A percentile compares a stretch with the other conserved stretches of the same genome.
Evolutionary conservation across 306 rosid genomes (phyloP).

Genomic region (Fagus crenata): DNA sequence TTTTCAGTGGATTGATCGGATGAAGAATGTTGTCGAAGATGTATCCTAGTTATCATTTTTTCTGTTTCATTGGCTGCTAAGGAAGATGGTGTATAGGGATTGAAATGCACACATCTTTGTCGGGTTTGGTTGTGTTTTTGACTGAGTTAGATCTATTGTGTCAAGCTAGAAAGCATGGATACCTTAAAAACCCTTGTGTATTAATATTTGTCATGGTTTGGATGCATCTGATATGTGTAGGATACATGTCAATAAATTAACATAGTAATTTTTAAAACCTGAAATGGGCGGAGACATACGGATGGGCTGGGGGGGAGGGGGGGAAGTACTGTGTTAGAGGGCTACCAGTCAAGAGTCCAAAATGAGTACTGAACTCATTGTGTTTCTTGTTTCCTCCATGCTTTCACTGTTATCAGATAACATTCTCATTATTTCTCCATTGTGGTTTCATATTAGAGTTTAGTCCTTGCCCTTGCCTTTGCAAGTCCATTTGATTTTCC

Average conservation of each 20-base stretch:
- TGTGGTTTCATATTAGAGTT: not conserved
- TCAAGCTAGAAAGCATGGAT: not conserved
- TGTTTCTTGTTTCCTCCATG: not conserved
- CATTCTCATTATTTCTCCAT: not conserved
- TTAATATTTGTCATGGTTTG: not conserved
- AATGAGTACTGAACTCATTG: not conserved
- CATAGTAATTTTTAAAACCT: not conserved
- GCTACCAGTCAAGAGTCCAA: not conserved
- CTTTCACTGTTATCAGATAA: slow-evolving; percentile 1
- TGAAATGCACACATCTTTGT: not conserved
- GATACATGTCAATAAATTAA: not conserved
- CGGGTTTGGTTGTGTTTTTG: not conserved
- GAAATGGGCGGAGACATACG: not conserved
- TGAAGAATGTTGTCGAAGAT: slow-evolving; percentile 72
- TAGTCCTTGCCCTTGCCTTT: slow-evolving; percentile 3
- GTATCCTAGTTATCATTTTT: slow-evolving; percentile 58
- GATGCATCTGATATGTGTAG: not conserved
- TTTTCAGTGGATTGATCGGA: slow-evolving; percentile 94
- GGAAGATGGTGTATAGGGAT: not conserved
- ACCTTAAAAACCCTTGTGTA: not conserved
- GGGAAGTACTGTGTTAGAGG: not conserved
- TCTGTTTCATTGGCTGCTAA: not conserved
- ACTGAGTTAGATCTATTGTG: not conserved
- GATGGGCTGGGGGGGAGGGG: not conserved
- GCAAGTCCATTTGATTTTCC: not conserved